These are phyloP conservation scores for Scheffersomyces lignicola DNA, from an alignment of 1,139 yeast species.

Conservation along the genomic window DNA sequence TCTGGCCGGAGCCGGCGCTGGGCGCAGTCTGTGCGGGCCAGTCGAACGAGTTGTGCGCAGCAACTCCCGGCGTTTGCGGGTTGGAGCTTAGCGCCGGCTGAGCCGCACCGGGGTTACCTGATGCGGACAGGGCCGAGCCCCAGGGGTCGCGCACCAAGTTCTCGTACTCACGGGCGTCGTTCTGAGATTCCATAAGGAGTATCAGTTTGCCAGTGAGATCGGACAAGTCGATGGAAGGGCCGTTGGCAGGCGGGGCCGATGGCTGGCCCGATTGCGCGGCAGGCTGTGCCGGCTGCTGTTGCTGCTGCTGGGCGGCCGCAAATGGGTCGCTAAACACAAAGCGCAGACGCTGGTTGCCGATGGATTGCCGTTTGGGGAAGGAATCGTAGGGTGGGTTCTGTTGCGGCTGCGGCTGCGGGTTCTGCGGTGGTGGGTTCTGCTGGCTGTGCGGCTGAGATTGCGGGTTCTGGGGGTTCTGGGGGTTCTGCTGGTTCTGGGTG, in stretches of 20 bases:
- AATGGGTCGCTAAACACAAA: constrained; percentile 72
- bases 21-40: constrained; percentile 11
- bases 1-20: constrained; percentile 10
- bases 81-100: constrained; percentile 15
- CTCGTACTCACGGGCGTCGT: constrained; percentile 54
- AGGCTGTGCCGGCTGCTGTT: constrained; percentile 10
- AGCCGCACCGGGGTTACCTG: constrained; percentile 6
- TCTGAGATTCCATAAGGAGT: constrained; percentile 55
- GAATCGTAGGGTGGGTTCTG: constrained; percentile 10
- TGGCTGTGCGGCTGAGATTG: constrained; percentile 14
- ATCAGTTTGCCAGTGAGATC: constrained; percentile 54
- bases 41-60: constrained; percentile 13
- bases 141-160: constrained; percentile 53
- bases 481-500: constrained; percentile 15
- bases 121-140: constrained; percentile 19
- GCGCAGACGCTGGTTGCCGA: constrained; percentile 62
- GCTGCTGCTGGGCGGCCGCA: constrained; percentile 18
- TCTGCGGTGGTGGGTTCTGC: constrained; percentile 14
- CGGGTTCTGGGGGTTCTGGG: constrained; percentile 11
- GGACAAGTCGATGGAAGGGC: constrained; percentile 29
- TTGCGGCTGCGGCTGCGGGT: constrained; percentile 10
- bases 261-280: constrained; percentile 15
- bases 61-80: constrained; percentile 33
- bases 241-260: constrained; percentile 13
- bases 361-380: constrained; percentile 47